phyloP scores from a whole-genome alignment of 148 eudicot genomes.

The Linanthus parryae region DNA sequence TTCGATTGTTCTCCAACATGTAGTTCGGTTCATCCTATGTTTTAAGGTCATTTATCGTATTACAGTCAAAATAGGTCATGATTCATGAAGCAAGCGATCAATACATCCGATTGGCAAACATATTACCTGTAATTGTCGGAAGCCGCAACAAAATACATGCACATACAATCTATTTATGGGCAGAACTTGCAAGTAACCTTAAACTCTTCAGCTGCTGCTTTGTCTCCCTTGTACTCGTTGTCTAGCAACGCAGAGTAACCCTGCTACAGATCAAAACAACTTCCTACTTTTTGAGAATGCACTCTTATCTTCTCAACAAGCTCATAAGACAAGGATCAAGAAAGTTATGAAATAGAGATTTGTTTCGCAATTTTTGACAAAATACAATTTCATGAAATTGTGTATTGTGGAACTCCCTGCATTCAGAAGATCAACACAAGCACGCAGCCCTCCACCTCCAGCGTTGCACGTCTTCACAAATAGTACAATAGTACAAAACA shows the following conservation, averaged over 20 bases:
- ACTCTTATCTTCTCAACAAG: background rate
- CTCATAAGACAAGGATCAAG: background rate
- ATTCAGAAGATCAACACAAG: conserved; percentile 10
- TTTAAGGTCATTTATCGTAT: too few species aligned
- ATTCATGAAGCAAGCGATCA: too few species aligned
- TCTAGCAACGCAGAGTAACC: conserved; percentile 9
- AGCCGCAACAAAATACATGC: too few species aligned
- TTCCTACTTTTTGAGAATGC: background rate
- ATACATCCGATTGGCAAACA: too few species aligned
- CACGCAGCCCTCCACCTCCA: conserved; percentile 9
- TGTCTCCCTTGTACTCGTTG: background rate
- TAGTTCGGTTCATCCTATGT: too few species aligned
- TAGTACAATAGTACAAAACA: background rate
- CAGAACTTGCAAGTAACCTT: conserved; percentile 10
- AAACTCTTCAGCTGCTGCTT: conserved; percentile 6
- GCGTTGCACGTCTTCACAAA: conserved; percentile 9
- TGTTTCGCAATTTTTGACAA: too few species aligned
- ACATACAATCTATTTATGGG: too few species aligned
- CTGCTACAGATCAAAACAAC: background rate
- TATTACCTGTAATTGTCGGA: too few species aligned
- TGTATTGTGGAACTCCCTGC: conserved; percentile 8
- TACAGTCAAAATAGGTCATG: too few species aligned
- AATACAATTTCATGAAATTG: background rate
- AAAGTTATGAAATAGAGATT: background rate
- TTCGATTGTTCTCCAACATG: too few species aligned